Conservation (phyloP, 305 asterid species). For the Fraxinus sp. region DNA sequence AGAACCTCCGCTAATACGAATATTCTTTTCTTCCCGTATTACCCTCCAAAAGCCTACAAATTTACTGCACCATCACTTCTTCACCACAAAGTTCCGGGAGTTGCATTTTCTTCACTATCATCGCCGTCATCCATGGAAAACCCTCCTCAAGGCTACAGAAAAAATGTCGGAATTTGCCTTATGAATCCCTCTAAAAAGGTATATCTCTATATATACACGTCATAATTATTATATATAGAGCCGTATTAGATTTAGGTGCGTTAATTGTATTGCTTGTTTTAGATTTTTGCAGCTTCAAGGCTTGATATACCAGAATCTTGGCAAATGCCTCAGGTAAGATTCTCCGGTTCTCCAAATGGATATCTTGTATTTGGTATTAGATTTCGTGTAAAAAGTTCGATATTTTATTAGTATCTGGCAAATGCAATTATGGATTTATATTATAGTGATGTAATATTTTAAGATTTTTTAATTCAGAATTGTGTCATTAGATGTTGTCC, state of each 20-base stretch:
- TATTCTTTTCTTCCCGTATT: constrained; percentile 24
- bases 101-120: constrained; percentile 29
- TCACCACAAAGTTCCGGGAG: not conserved
- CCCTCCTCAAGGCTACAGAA: constrained; percentile 81
- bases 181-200: constrained; percentile 60
- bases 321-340: constrained; percentile 98
- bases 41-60: constrained; percentile 30
- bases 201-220: not conserved
- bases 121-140: constrained; percentile 64
- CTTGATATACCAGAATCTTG: constrained; percentile 89
- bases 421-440: not conserved
- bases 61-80: constrained; percentile 26
- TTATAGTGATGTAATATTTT: not conserved
- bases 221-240: constrained; percentile 4
- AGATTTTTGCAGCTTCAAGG: constrained; percentile 94
- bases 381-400: not conserved
- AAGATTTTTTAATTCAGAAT: not conserved
- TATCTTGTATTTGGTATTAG: not conserved
- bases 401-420: not conserved
- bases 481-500: not conserved
- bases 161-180: constrained; percentile 89
- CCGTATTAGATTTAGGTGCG: not conserved
- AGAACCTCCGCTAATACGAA: constrained; percentile 10
- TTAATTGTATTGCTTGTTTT: constrained; percentile 10
- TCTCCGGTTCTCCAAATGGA: not conserved